These are phyloP conservation scores for Gnetum montanum DNA, from an alignment of 75 land plant genomes.

Conservation along the genomic window DNA sequence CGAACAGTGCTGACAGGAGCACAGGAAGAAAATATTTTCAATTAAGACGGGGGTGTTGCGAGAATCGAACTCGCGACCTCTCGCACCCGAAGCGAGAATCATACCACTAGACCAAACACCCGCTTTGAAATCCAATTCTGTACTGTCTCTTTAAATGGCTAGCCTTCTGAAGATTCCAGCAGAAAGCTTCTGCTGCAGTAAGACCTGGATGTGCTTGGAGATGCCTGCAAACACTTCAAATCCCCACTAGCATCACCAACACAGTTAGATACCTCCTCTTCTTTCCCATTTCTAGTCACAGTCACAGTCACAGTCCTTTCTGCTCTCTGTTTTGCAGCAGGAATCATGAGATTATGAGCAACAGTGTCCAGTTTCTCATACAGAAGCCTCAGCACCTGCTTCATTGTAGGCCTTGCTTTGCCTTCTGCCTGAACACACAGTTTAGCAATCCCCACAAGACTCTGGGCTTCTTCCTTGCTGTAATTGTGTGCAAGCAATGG, in stretches of 20 bases:
- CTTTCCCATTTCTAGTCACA: conserved; percentile 21
- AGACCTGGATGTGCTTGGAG: conserved; percentile 65
- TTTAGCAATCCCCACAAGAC: conserved; percentile 35
- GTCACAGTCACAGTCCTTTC: conserved; percentile 9
- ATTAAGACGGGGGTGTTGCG: too few relatives aligned
- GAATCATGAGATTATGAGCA: conserved; percentile 20
- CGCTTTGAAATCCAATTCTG: too few relatives aligned
- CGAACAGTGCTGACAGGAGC: too few relatives aligned
- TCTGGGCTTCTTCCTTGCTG: conserved; percentile 59
- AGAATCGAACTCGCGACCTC: conserved; percentile 77
- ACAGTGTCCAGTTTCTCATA: conserved; percentile 53
- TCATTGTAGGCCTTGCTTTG: conserved; percentile 65
- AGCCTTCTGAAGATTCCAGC: too few relatives aligned
- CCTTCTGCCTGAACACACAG: conserved; percentile 79
- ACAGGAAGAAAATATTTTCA: too few relatives aligned
- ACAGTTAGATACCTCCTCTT: conserved; percentile 9
- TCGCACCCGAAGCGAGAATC: conserved; percentile 77
- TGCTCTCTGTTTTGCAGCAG: conserved; percentile 21
- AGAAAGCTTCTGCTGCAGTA: conserved; percentile 63
- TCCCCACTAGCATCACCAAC: conserved; percentile 38
- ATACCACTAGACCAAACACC: conserved; percentile 72
- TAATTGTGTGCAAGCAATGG: conserved; percentile 35
- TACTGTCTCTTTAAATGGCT: too few relatives aligned
- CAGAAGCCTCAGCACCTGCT: conserved; percentile 66
- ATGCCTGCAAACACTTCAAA: conserved; percentile 42